These are phyloP conservation scores for Cryptosporidium viatorum DNA, from an alignment of 169 alveolate species.

Conservation along the genomic window DNA sequence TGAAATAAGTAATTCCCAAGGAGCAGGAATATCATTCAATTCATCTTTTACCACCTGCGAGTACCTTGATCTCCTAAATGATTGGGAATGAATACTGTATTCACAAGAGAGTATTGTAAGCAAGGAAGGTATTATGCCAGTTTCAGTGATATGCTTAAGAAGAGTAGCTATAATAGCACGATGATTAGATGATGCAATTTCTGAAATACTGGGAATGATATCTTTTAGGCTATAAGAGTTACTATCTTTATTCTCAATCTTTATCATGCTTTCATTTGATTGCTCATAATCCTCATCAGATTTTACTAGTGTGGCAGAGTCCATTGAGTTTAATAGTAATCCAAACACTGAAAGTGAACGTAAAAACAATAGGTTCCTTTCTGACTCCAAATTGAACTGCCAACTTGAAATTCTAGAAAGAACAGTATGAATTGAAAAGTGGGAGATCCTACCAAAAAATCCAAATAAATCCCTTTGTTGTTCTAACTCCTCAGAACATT, in stretches of 20 bases:
- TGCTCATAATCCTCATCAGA: constrained; percentile 23
- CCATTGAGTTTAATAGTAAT: constrained; percentile 31
- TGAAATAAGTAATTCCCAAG: constrained; percentile 54
- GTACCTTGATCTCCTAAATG: constrained; percentile 23
- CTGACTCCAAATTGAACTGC: constrained; percentile 64
- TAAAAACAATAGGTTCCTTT: constrained; percentile 41
- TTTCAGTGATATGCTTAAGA: constrained; percentile 38
- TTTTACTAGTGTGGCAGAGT: constrained; percentile 34
- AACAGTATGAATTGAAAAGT: constrained; percentile 60
- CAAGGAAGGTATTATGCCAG: constrained; percentile 57
- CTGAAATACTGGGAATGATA: constrained; percentile 57
- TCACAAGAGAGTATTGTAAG: constrained; percentile 50
- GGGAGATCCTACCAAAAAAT: constrained; percentile 29
- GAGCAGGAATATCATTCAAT: constrained; percentile 27
- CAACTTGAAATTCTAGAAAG: constrained; percentile 58
- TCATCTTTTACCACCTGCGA: constrained; percentile 14
- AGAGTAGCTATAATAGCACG: constrained; percentile 50
- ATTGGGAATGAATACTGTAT: constrained; percentile 37
- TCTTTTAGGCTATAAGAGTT: constrained; percentile 13
- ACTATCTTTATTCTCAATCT: background rate
- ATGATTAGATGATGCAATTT: constrained; percentile 42
- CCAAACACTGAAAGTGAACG: constrained; percentile 19
- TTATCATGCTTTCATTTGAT: background rate
- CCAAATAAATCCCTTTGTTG: constrained; percentile 23
- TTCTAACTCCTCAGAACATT: constrained; percentile 3